These are phyloP conservation scores for Viridothelium virens DNA, from an alignment of 495 filamentous ascomycete genomes.

Conservation along the genomic window DNA sequence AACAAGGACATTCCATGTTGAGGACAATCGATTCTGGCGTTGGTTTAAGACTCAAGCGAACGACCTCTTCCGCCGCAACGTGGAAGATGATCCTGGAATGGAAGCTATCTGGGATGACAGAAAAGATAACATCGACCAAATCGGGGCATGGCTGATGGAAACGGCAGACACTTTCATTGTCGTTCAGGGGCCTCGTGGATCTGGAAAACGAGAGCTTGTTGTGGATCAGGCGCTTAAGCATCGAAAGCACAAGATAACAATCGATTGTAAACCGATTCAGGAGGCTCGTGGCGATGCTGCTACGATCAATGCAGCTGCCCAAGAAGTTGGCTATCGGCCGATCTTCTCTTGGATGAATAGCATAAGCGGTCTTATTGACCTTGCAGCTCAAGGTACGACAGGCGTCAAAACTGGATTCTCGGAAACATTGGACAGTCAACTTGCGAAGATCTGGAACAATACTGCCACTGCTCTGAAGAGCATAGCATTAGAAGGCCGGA, in stretches of 20 bases:
- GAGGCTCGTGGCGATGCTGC: constrained; percentile 86
- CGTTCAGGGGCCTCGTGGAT: constrained; percentile 83
- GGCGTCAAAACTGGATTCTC: constrained; percentile 93
- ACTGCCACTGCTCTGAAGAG: constrained; percentile 71
- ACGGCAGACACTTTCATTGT: constrained; percentile 88
- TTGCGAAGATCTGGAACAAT: constrained; percentile 86
- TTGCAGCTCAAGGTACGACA: constrained; percentile 87
- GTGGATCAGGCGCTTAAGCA: constrained; percentile 73
- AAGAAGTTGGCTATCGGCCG: constrained; percentile 82
- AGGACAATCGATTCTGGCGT: constrained; percentile 59
- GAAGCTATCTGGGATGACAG: constrained; percentile 83
- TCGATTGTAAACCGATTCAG: constrained; percentile 91
- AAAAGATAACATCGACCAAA: constrained; percentile 66
- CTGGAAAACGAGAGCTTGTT: constrained; percentile 82
- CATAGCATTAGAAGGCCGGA: constrained; percentile 60
- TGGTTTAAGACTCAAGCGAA: constrained; percentile 77
- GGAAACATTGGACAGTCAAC: constrained; percentile 84
- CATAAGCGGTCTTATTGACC: constrained; percentile 80
- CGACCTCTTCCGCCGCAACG: constrained; percentile 53
- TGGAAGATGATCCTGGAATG: constrained; percentile 59
- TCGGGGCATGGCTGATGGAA: constrained; percentile 81
- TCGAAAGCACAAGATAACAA: constrained; percentile 69
- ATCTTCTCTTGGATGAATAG: constrained; percentile 97
- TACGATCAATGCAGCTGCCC: constrained; percentile 73
- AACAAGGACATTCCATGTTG: constrained; percentile 63